Evolutionary conservation across 129 eudicot genomes (phyloP).

Genomic region (Deinandra increscens): DNA sequence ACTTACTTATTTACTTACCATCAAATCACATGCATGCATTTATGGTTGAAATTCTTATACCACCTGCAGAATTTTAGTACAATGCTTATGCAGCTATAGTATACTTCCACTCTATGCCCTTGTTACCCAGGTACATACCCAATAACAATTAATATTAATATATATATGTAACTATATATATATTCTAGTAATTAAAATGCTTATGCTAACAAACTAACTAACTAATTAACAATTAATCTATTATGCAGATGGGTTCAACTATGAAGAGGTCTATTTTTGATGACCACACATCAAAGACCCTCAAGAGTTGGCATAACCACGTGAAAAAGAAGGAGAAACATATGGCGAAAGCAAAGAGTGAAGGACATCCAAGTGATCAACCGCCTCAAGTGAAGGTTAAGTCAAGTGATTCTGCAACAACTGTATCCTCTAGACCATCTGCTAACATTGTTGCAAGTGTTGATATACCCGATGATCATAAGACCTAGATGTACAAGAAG

Average conservation of each 20-base stretch:
- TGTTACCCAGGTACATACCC: conserved; percentile 67
- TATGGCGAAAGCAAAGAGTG: conserved; percentile 18
- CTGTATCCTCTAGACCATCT: conserved; percentile 28
- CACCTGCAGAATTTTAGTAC: conserved; percentile 47
- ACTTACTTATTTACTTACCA: no score
- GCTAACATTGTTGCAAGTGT: conserved; percentile 52
- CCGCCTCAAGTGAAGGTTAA: conserved; percentile 6
- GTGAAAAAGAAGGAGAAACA: conserved; percentile 51
- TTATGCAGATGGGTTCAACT: conserved; percentile 82
- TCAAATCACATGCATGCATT: no score
- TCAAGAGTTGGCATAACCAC: conserved; percentile 74
- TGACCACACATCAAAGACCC: conserved; percentile 78
- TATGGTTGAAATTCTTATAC: no score
- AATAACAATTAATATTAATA: no score
- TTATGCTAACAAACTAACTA: no score
- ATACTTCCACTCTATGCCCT: conserved; percentile 96
- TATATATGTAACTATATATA: no score
- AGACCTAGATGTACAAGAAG: conserved; percentile 18
- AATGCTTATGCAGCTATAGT: conserved; percentile 79
- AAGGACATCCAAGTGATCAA: conserved; percentile 33
- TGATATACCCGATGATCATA: conserved; percentile 41
- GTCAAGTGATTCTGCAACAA: conserved; percentile 16
- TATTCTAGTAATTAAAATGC: no score
- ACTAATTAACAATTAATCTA: no score
- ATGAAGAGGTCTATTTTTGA: conserved; percentile 92